phyloP scores from a whole-genome alignment of 2,329 filamentous ascomycete genomes.

The Phaeosphaeriaceae sp. region DNA sequence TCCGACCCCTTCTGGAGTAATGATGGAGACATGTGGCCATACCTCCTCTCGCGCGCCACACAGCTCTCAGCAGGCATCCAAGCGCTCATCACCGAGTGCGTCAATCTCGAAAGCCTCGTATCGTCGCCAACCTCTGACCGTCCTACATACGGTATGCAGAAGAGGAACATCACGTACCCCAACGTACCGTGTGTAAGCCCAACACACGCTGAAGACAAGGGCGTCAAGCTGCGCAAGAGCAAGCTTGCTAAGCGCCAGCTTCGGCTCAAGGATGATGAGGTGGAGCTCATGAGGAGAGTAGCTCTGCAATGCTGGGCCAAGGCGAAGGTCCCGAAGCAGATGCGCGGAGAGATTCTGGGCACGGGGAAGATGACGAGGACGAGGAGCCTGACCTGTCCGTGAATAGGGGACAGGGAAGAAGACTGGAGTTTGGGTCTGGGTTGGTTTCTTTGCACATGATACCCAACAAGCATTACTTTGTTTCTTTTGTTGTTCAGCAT shows the following conservation, averaged over 20 bases:
- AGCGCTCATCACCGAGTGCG: slow-evolving; percentile 55
- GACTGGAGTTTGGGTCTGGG: background rate
- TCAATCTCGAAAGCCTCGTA: slow-evolving; percentile 52
- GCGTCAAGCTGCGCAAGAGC: slow-evolving; percentile 45
- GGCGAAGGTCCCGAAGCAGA: slow-evolving; percentile 32
- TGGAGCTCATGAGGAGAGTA: slow-evolving; percentile 52
- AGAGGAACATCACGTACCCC: slow-evolving; percentile 31
- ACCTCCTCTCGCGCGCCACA: slow-evolving; percentile 53
- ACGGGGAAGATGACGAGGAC: slow-evolving; percentile 24
- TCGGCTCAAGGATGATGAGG: slow-evolving; percentile 53
- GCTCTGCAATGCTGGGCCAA: slow-evolving; percentile 54
- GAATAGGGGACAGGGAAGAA: background rate
- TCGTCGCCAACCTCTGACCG: slow-evolving; percentile 36
- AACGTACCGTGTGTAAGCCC: slow-evolving; percentile 15
- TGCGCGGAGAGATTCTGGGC: slow-evolving; percentile 34
- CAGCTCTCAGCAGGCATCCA: slow-evolving; percentile 55
- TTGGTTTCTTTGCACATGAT: background rate
- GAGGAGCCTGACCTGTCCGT: slow-evolving; percentile 44
- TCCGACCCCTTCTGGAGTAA: slow-evolving; percentile 53
- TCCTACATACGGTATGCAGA: slow-evolving; percentile 9
- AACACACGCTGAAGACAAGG: slow-evolving; percentile 26
- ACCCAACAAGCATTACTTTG: background rate
- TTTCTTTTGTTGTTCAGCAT: background rate
- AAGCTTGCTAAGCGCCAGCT: slow-evolving; percentile 57
- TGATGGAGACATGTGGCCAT: slow-evolving; percentile 52